Base-by-base conservation (phyloP, 345 rosid genomes). In the Rhodamnia rubescens region DNA sequence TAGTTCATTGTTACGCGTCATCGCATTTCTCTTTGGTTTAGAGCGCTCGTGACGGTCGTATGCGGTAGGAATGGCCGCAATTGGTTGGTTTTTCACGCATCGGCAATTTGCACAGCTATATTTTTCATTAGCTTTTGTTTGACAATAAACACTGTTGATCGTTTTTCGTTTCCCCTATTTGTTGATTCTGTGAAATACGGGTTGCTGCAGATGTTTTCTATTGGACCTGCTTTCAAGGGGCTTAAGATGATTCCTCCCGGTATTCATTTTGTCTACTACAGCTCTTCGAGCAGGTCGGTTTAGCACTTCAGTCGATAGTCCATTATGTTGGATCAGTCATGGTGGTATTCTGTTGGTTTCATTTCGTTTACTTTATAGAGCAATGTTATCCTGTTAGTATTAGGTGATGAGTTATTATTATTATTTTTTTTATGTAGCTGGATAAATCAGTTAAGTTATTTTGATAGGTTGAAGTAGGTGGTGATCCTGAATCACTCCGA, bases 221-320 rank as follows among this genome's bases (percentile, higher is more conserved):
- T 92, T 0, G 99, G 98, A 21, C 96, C 98, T 29, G 85, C 84
- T 85, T 97, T 96, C 86, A 93, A 92, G 89, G 99, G 99, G 57
- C 91, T 96, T 56, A 97, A 97, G 92, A 96, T 97, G 99, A 94
- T 96, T 84, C 98, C 99, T 61, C 96, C 98, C 57, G 98, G 98
- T 54, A 90, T 93, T 88, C 98, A 97, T 91, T 95, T 97, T 88
- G 88, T 95, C 5, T 97, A 89, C 86, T 97, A 94, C 74, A 93
- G 98, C 88, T 92, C 98, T 69, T 92, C 98, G 2, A 92, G 89
- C 92, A 91, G 98, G 99, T 95, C 86, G 7, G 58, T 52, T 69
- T 78, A 10, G 44, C 47, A 0, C 44, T 69, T 18, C 13, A 27
- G 24, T 53, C 82, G 50, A 54, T 85, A 22, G 61, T 24, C 36